Evolutionary conservation across 2,329 filamentous ascomycete species (phyloP), one percentile per base, ranked within the genome.

Genomic region (Furcasterigmium furcatum): DNA sequence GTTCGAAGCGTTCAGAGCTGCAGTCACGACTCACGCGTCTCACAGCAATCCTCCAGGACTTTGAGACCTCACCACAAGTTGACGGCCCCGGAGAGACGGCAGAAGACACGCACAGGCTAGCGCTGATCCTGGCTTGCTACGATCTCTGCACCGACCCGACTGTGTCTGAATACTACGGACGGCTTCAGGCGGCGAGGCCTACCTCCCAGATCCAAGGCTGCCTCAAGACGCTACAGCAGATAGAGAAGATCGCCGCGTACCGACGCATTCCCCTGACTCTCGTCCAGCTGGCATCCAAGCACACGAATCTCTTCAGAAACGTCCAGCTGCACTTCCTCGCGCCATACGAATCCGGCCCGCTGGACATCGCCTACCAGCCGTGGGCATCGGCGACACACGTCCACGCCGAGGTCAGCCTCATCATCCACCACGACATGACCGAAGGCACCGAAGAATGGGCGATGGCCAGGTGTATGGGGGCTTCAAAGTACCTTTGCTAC

Each of bases 401-500:
- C 5, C 50, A 52, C 20, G 50, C 50, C 16, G 50, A 52, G 30
- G 43, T 52, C 35, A 52, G 45, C 12, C 38, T 52, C 8, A 25
- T 40, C 7, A 43, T 52, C 18, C 48, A 50, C 38, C 50, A 52
- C 29, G 50, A 52, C 13, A 16, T 50, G 32, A 9, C 34, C 5
- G n/a, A 18, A 8, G 19, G 4, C 5, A 19, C 16, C 5, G 20
- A 27, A 21, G n/a, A n/a, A 6, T 34, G 9, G 21, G 9, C 13
- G 32, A 24, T 18, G 7, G 35, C 40, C n/a, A 44, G 50, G 32
- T 52, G 50, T 36, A 34, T 52, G 8, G 50, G 50, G 16, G 50
- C 50, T 8, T 52, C 50, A 18, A 52, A 52, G 24, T 52, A 48
- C 19, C 50, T 52, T 41, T 52, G 50, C 38, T 52, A 52, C 19